Evolutionary conservation across 257 asterid species (phyloP).

Genomic region (Salvia splendens): DNA sequence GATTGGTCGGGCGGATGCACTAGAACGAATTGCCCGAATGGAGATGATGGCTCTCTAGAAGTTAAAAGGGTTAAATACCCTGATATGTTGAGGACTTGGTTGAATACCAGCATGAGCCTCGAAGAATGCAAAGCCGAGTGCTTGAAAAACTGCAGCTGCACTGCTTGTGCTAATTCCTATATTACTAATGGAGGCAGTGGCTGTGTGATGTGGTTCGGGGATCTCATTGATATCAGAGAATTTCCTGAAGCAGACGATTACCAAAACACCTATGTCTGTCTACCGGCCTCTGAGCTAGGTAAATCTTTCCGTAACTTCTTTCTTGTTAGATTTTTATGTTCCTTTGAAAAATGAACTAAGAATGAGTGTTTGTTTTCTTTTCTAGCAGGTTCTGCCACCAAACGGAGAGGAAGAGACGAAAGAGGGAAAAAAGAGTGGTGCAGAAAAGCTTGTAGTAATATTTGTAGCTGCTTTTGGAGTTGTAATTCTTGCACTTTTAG

Average conservation of each 20-base stretch:
- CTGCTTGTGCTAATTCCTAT: constrained; percentile 32
- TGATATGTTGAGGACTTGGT: constrained; percentile 24
- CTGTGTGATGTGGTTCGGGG: constrained; percentile 34
- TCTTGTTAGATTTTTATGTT: too few species aligned
- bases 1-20: constrained; percentile 35
- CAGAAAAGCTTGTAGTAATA: constrained; percentile 2
- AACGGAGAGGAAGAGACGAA: background rate
- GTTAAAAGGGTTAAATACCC: constrained; percentile 18
- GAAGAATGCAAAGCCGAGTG: constrained; percentile 12
- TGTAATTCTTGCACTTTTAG: constrained; percentile 6
- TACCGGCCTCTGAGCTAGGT: constrained; percentile 26
- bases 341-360: too few species aligned
- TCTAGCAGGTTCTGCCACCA: too few species aligned
- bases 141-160: constrained; percentile 5
- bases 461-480: constrained; percentile 8
- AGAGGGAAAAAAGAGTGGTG: background rate
- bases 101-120: constrained; percentile 31
- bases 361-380: too few species aligned
- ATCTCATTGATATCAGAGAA: constrained; percentile 25
- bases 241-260: background rate
- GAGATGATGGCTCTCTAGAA: constrained; percentile 31
- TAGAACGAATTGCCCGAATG: constrained; percentile 20
- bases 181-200: constrained; percentile 31
- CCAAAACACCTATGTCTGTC: constrained; percentile 17
- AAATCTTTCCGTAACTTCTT: background rate